Conservation (phyloP, 345 rosid genomes). For the Gynandropsis gynandra region DNA sequence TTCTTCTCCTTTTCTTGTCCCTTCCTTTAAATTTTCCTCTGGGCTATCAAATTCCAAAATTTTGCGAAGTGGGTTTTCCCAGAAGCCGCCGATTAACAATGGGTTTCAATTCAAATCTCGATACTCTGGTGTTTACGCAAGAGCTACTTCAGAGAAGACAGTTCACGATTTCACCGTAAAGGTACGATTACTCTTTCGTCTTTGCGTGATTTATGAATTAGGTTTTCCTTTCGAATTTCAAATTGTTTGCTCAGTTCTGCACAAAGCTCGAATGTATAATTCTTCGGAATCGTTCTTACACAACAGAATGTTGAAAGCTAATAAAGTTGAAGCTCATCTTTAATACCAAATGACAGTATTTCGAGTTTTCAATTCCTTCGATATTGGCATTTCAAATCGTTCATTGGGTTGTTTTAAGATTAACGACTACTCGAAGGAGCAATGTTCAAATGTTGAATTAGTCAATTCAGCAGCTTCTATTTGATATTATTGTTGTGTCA, state of each 20-base stretch:
- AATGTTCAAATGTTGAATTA: background rate
- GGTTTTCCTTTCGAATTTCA: slow-evolving; percentile 11
- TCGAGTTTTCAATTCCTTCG: background rate
- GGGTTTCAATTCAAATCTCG: slow-evolving; percentile 35
- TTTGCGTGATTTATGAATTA: background rate
- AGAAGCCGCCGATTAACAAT: slow-evolving; percentile 26
- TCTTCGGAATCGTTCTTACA: too few species aligned
- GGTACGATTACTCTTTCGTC: slow-evolving; percentile 28
- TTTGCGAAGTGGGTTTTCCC: slow-evolving; percentile 41
- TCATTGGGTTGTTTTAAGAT: background rate
- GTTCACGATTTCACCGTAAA: slow-evolving; percentile 71
- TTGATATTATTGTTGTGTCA: too few species aligned
- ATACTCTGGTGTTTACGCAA: slow-evolving; percentile 42
- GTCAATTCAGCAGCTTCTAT: too few species aligned
- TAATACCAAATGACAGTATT: background rate
- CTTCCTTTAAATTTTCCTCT: slow-evolving; percentile 40
- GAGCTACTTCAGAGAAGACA: slow-evolving; percentile 67
- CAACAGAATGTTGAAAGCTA: too few species aligned
- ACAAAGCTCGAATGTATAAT: background rate
- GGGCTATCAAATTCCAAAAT: slow-evolving; percentile 41
- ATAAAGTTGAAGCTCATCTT: too few species aligned
- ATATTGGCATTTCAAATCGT: background rate
- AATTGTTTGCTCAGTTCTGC: background rate
- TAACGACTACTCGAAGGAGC: background rate
- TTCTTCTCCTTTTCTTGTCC: slow-evolving; percentile 30